Conservation (phyloP, 78 protist species). For the Creolimax fragrantissima region DNA sequence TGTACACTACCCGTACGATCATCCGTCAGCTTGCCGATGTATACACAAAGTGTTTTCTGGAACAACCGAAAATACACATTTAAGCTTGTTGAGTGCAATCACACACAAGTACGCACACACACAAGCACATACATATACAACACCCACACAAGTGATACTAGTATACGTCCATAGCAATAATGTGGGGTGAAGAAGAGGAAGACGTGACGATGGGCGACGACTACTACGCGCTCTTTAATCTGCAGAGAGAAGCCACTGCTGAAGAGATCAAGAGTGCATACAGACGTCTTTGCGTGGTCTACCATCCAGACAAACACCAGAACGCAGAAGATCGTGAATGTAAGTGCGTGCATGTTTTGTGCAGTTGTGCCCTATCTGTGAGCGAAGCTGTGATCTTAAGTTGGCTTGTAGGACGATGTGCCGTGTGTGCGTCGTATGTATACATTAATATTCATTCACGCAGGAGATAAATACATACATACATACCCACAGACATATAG, state of each 20-base stretch:
- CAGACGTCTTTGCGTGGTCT: background rate
- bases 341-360: too few relatives aligned
- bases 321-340: background rate
- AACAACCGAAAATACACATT: too few relatives aligned
- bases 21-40: too few relatives aligned
- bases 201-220: background rate
- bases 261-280: background rate
- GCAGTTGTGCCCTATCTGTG: too few relatives aligned
- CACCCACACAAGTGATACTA: background rate
- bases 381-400: too few relatives aligned
- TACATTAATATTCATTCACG: too few relatives aligned
- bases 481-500: too few relatives aligned
- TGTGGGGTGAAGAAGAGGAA: background rate
- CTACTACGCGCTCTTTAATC: background rate
- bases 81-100: background rate
- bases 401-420: too few relatives aligned
- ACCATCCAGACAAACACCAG: slow-evolving; percentile 19
- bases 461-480: too few relatives aligned
- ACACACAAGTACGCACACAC: background rate
- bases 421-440: too few relatives aligned
- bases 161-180: background rate
- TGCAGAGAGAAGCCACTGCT: background rate
- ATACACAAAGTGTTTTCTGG: too few relatives aligned
- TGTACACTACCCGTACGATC: too few relatives aligned
- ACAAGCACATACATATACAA: background rate